Base-by-base conservation (phyloP, 257 asterid genomes). In the Handroanthus guayacan region DNA sequence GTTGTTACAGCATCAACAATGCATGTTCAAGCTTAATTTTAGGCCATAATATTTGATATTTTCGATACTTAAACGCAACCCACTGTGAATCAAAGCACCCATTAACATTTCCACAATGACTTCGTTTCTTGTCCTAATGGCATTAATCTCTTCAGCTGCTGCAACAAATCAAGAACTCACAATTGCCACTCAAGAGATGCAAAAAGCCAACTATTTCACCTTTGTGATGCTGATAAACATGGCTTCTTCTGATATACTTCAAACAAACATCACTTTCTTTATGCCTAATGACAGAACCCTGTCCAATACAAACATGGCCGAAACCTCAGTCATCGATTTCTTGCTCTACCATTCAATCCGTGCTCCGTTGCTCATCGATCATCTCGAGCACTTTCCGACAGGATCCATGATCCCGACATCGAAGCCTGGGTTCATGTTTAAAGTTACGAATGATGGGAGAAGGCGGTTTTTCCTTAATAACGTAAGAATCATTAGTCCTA, bases 311-410 rank as follows among this genome's bases (percentile, higher is more conserved):
- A 16, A 13, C 64, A 55, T 84, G 37, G 69, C 82, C 2, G 81
- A 80, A 2, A 80, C 75, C 9, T 43, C 82, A 0, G 81, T 87
- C 3, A 61, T 62, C 1, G 88, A 91, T 68, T 90, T 93, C 90
- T 43, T 93, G 79, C 92, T 85, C 76, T 72, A 84, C 37, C 98
- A 91, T 79, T 88, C 98, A 36, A 88, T 91, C 69, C 94, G 89
- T 0, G 80, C 93, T 3, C 83, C 94, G 2, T 47, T 93, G 79
- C 91, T 88, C 61, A 64, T 89, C 20, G 97, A 87, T 8, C 83
- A 88, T 39, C 87, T 92, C 11, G 45, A 77, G 12, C 91, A 73
- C 80, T 81, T 93, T 56, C 96, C 97, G 0, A 78, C 92, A 0
- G 95, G 94, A 2, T 84, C 97, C 58, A 18, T 84, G 61, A 14